A percentile compares a stretch with the other conserved stretches of the same genome.
Evolutionary conservation across 2,329 filamentous ascomycete genomes (phyloP).

Genomic region (Calonectria multiphialidica): DNA sequence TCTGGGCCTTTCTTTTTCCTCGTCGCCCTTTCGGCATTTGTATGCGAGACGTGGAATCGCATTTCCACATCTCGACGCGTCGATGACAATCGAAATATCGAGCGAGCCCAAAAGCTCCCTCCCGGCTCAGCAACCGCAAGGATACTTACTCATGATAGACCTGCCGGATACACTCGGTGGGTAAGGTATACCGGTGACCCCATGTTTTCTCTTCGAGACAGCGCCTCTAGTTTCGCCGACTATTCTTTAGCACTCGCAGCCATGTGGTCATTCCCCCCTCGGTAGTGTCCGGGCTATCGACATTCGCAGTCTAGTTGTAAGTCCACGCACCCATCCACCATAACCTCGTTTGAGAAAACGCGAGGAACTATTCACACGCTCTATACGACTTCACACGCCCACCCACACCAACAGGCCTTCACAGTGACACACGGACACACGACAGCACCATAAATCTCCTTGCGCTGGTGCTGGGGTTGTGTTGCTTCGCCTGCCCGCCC

Average conservation of each 20-base stretch:
- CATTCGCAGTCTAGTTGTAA: conserved; percentile 13
- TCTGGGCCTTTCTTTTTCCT: conserved; percentile 1
- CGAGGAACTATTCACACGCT: conserved; percentile 3
- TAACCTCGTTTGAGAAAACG: conserved; percentile 1
- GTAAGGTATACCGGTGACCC: conserved; percentile 10
- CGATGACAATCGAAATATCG: background rate
- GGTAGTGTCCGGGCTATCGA: conserved; percentile 20
- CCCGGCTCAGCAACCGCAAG: conserved; percentile 1
- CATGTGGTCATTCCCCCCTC: conserved; percentile 22
- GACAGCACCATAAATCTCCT: conserved; percentile 23
- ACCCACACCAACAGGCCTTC: background rate
- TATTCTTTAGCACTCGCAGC: conserved; percentile 16
- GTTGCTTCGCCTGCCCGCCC: conserved; percentile 17
- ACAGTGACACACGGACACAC: conserved; percentile 3
- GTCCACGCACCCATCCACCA: conserved; percentile 22
- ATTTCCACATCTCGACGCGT: background rate
- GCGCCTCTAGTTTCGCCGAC: conserved; percentile 20
- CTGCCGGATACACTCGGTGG: background rate
- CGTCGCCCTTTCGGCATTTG: conserved; percentile 6
- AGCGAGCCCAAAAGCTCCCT: background rate
- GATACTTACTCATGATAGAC: background rate
- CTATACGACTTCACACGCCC: conserved; percentile 5
- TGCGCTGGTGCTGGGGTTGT: conserved; percentile 11
- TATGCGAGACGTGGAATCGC: background rate
- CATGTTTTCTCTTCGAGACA: conserved; percentile 4